Evolutionary conservation across 805 yeast genomes (phyloP).

Genomic region (Sporopachydermia lactativora): DNA sequence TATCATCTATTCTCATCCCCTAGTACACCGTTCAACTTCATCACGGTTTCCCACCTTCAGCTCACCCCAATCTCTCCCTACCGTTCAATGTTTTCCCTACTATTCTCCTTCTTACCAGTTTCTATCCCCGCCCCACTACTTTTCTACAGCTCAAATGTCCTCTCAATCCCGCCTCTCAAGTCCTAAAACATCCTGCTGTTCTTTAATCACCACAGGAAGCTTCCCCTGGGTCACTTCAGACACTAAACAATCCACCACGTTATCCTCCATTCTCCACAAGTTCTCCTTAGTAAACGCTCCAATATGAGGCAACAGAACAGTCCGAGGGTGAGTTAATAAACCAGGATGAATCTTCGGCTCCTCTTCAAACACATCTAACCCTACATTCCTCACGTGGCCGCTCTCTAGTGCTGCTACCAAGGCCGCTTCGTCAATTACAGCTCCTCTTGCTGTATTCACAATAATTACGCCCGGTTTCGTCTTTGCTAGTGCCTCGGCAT

Average conservation of each 20-base stretch:
- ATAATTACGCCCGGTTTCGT: conserved; percentile 28
- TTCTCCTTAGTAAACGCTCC: conserved; percentile 34
- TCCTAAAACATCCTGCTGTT: not conserved
- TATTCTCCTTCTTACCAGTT: no score
- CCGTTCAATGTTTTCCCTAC: no score
- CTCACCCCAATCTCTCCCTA: no score
- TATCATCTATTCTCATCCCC: no score
- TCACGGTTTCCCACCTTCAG: no score
- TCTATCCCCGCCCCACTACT: no score
- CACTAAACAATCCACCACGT: conserved; percentile 54
- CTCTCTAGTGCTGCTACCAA: conserved; percentile 30
- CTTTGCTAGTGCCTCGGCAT: conserved; percentile 20
- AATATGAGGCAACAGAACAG: conserved; percentile 43
- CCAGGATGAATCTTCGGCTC: conserved; percentile 42
- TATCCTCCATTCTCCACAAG: conserved; percentile 64
- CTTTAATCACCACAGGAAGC: conserved; percentile 23
- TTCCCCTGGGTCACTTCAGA: conserved; percentile 49
- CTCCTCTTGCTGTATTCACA: conserved; percentile 31
- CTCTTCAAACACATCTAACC: conserved; percentile 45
- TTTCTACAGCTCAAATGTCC: no score
- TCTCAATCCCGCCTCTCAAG: no score
- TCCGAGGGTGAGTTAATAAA: conserved; percentile 29
- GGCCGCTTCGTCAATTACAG: conserved; percentile 35
- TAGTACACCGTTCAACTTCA: no score
- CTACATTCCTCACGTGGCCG: conserved; percentile 38